These are phyloP conservation scores for Colletotrichum coccodes DNA, from an alignment of 2,329 filamentous ascomycete species.

Conservation along the genomic window DNA sequence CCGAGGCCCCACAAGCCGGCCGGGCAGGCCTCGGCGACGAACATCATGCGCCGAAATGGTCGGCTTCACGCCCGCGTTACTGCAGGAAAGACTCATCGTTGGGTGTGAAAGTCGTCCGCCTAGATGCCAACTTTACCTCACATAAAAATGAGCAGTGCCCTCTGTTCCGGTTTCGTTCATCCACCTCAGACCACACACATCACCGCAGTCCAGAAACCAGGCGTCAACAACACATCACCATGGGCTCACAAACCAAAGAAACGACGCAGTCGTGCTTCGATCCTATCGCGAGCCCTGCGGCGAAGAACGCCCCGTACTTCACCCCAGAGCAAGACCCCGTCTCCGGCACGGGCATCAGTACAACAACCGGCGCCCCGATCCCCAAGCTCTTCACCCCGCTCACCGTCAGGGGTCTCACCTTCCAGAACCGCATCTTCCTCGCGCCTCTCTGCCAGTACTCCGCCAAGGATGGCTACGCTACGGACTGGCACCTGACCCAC, in stretches of 20 bases:
- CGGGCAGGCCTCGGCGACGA: not conserved
- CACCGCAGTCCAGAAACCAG: not conserved
- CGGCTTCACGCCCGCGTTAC: not conserved
- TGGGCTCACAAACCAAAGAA: conserved; percentile 6
- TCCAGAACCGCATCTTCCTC: conserved; percentile 58
- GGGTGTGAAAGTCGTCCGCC: not conserved
- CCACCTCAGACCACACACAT: not conserved
- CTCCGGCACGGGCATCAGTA: conserved; percentile 52
- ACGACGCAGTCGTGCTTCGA: not conserved
- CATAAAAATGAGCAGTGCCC: not conserved
- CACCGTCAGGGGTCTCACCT: conserved; percentile 53
- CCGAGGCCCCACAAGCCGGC: not conserved
- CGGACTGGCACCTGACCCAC: conserved; percentile 78
- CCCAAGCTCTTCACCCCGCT: conserved; percentile 61
- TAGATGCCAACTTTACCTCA: not conserved
- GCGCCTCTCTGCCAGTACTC: conserved; percentile 60
- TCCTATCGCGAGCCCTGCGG: conserved; percentile 36
- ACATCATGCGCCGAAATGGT: not conserved
- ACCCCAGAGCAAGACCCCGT: conserved; percentile 58
- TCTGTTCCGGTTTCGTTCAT: not conserved
- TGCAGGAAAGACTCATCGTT: not conserved
- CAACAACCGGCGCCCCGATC: conserved; percentile 57
- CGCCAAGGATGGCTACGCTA: conserved; percentile 66
- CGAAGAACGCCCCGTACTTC: conserved; percentile 54
- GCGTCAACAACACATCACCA: not conserved